Conservation (phyloP, 441 rosid species). For the Raphanus hybrid region DNA sequence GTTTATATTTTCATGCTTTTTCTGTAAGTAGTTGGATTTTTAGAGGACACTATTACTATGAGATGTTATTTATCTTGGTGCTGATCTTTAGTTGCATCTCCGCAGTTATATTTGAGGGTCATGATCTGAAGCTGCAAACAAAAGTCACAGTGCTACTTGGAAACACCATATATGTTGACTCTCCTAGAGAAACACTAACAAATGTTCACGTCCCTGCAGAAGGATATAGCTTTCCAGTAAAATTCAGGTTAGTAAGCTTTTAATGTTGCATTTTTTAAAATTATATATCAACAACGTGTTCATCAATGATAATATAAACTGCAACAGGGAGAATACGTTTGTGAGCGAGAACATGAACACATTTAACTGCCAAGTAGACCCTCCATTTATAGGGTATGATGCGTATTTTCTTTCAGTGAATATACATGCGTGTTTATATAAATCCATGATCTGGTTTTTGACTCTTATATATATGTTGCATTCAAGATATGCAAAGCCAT, state of each 20-base stretch:
- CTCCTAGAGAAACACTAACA: constrained; percentile 79
- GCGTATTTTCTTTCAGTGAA: constrained; percentile 12
- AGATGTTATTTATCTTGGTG: background rate
- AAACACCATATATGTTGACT: constrained; percentile 60
- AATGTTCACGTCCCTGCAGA: constrained; percentile 78
- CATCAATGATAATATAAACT: constrained; percentile 11
- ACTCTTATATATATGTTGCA: constrained; percentile 25
- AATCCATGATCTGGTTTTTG: background rate
- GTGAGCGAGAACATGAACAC: constrained; percentile 50
- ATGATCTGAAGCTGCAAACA: constrained; percentile 67
- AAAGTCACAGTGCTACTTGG: constrained; percentile 70
- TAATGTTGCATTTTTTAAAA: background rate
- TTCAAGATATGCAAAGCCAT: constrained; percentile 84
- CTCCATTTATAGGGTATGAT: constrained; percentile 82
- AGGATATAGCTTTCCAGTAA: constrained; percentile 81
- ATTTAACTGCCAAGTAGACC: constrained; percentile 79
- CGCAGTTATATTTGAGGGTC: constrained; percentile 74
- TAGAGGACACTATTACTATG: background rate
- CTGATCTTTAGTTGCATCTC: constrained; percentile 31
- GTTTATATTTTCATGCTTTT: constrained; percentile 5
- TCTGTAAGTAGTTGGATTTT: constrained; percentile 2
- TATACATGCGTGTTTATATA: background rate
- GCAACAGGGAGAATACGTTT: constrained; percentile 52
- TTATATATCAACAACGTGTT: constrained; percentile 10
- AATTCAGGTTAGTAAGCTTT: constrained; percentile 64